Percentiles rank a stretch among this genome's conserved stretches.
These are phyloP conservation scores for Dovyalis caffra DNA, from an alignment of 345 rosid genomes.

Conservation along the genomic window DNA sequence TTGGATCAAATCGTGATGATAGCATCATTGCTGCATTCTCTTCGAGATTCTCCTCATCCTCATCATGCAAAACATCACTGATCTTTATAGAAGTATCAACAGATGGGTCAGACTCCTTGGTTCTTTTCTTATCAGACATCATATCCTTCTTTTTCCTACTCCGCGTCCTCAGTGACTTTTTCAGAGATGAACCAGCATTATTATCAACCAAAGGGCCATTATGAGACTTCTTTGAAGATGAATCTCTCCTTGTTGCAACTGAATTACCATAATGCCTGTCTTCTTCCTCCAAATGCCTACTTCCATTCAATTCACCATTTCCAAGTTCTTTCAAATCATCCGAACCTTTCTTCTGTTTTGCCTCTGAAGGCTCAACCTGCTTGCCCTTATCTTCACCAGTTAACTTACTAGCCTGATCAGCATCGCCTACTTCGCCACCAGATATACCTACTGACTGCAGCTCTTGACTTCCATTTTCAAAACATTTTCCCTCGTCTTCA, in stretches of 20 bases:
- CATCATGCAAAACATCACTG: conserved; percentile 48
- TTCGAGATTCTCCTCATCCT: conserved; percentile 93
- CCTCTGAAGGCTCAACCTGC: conserved; percentile 34
- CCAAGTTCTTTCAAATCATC: conserved; percentile 39
- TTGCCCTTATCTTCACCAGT: conserved; percentile 35
- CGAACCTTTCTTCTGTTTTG: conserved; percentile 33
- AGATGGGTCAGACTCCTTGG: conserved; percentile 41
- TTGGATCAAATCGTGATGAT: conserved; percentile 87
- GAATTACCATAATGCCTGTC: conserved; percentile 33
- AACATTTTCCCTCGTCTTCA: conserved; percentile 39
- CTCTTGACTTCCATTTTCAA: background rate
- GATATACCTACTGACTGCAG: conserved; percentile 40
- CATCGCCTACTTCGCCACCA: conserved; percentile 32
- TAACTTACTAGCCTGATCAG: conserved; percentile 36
- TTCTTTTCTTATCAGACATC: conserved; percentile 22
- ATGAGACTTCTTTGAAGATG: background rate
- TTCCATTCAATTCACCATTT: conserved; percentile 26
- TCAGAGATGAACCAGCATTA: conserved; percentile 20
- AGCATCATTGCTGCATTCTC: conserved; percentile 98
- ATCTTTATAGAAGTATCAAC: conserved; percentile 32
- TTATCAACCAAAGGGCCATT: conserved; percentile 10
- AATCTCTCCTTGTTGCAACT: conserved; percentile 33
- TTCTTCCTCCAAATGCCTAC: conserved; percentile 39
- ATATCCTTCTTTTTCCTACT: conserved; percentile 53
- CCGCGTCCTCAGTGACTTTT: conserved; percentile 39